Evolutionary conservation across 768 basidiomycete species (phyloP).

Genomic region (Russula sp.): DNA sequence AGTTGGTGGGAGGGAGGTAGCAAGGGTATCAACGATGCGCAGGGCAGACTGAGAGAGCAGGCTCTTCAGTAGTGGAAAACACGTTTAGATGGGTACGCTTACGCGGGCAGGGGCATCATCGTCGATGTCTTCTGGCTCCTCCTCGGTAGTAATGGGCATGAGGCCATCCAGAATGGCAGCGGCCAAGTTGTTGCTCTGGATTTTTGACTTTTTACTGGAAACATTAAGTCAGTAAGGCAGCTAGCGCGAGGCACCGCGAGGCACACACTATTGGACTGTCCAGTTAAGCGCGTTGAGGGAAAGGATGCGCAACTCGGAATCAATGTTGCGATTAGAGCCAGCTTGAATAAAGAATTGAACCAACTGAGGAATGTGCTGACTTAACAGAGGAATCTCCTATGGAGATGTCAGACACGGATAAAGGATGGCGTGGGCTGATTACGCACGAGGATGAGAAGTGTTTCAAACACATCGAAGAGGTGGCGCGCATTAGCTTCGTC

Average conservation of each 20-base stretch:
- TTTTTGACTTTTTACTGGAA: conserved; percentile 88
- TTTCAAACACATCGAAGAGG: conserved; percentile 94
- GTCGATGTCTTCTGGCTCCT: conserved; percentile 88
- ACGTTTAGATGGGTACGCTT: conserved; percentile 29
- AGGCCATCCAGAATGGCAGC: conserved; percentile 83
- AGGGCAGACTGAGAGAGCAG: conserved; percentile 66
- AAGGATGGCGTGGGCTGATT: background rate
- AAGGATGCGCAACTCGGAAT: conserved; percentile 78
- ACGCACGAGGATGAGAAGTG: conserved; percentile 82
- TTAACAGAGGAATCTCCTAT: conserved; percentile 90
- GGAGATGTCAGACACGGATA: conserved; percentile 15
- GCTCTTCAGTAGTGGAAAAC: conserved; percentile 3
- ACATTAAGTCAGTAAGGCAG: conserved; percentile 11
- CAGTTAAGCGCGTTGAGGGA: conserved; percentile 91
- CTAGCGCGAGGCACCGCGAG: background rate
- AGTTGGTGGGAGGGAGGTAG: conserved; percentile 85
- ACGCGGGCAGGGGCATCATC: conserved; percentile 91
- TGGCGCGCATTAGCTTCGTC: conserved; percentile 83
- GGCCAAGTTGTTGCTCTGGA: conserved; percentile 81
- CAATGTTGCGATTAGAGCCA: conserved; percentile 71
- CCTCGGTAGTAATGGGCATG: conserved; percentile 91
- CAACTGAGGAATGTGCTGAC: conserved; percentile 81
- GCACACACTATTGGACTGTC: conserved; percentile 88
- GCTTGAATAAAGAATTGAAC: conserved; percentile 83
- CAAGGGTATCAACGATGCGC: conserved; percentile 88